A percentile compares a stretch with the other conserved stretches of the same genome.
These are phyloP conservation scores for Phytophthora sp. DNA, from an alignment of 352 stramenopile species.

Conservation along the genomic window DNA sequence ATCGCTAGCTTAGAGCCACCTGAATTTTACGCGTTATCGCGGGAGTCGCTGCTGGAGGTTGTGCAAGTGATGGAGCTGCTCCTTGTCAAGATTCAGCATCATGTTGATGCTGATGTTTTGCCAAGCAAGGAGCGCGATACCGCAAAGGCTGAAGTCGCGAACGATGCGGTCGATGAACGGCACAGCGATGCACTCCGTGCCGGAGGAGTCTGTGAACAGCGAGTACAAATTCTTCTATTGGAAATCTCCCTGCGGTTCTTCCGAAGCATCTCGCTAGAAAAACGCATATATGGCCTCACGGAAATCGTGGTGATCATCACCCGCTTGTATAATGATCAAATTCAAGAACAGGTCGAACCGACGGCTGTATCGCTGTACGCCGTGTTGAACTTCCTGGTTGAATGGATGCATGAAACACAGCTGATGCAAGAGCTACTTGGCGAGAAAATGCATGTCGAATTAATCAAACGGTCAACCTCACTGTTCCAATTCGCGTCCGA, in stretches of 20 bases:
- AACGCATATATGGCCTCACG: conserved; percentile 72
- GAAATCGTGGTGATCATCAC: conserved; percentile 63
- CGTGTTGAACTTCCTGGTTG: conserved; percentile 38
- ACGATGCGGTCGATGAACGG: too few relatives aligned
- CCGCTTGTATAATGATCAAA: conserved; percentile 46
- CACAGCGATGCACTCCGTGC: too few relatives aligned
- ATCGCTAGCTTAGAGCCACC: conserved; percentile 21
- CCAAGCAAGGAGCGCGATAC: too few relatives aligned
- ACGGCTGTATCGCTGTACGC: conserved; percentile 27
- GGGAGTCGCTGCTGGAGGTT: conserved; percentile 60
- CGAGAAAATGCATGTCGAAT: conserved; percentile 68
- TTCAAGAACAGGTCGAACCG: conserved; percentile 37
- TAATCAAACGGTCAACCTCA: conserved; percentile 65
- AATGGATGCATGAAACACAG: conserved; percentile 57
- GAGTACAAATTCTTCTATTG: conserved; percentile 54
- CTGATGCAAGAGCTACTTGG: conserved; percentile 65
- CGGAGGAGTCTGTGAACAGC: conserved; percentile 21
- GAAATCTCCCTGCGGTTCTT: conserved; percentile 65
- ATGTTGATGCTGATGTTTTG: conserved; percentile 1
- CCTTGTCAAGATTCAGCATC: conserved; percentile 39
- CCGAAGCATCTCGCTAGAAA: conserved; percentile 61
- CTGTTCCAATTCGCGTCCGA: conserved; percentile 66
- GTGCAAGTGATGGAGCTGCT: conserved; percentile 68
- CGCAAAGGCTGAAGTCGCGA: too few relatives aligned
- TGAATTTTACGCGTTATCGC: conserved; percentile 46